These are phyloP conservation scores for Chondrus crispus DNA, from an alignment of 23 red algal genomes.

Conservation along the genomic window DNA sequence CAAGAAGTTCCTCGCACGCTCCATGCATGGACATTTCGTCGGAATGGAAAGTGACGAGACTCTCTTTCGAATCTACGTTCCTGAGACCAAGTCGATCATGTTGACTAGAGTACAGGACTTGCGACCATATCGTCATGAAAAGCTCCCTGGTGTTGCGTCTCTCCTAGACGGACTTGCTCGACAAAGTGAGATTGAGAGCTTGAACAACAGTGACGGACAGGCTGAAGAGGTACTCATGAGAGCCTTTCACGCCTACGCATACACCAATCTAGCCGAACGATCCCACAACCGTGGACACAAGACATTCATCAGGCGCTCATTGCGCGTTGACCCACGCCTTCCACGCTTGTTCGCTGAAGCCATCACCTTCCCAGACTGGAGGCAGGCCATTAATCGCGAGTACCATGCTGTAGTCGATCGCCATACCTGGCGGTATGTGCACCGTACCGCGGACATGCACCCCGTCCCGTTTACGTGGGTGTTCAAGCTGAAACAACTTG, in stretches of 20 bases:
- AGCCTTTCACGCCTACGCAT: too few relatives aligned
- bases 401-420: background rate
- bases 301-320: background rate
- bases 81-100: background rate
- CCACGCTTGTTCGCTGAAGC: conserved; percentile 17
- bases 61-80: background rate
- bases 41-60: background rate
- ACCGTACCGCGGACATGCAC: background rate
- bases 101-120: too few relatives aligned
- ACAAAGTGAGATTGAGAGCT: too few relatives aligned
- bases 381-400: background rate
- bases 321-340: too few relatives aligned
- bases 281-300: background rate
- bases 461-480: background rate
- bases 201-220: too few relatives aligned
- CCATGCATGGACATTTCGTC: background rate
- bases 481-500: background rate
- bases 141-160: too few relatives aligned
- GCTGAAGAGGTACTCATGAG: too few relatives aligned
- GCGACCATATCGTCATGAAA: too few relatives aligned
- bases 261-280: too few relatives aligned
- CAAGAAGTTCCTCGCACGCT: conserved; percentile 8
- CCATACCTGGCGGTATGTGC: background rate
- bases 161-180: too few relatives aligned
- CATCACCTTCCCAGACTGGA: background rate